These are phyloP conservation scores for Carallia pectinifolia DNA, from an alignment of 345 rosid species.

Conservation along the genomic window DNA sequence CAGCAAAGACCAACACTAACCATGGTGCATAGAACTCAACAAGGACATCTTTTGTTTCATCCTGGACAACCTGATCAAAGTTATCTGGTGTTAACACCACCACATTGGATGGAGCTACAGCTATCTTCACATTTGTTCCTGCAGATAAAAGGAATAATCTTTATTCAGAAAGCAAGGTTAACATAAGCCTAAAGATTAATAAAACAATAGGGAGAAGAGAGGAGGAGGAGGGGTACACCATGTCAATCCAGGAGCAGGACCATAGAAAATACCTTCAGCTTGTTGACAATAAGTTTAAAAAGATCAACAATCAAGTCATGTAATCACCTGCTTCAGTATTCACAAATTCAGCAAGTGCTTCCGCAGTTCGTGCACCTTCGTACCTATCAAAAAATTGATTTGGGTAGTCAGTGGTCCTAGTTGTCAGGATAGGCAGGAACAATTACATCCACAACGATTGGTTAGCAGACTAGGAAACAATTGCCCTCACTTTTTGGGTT, in stretches of 20 bases:
- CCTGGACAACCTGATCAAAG: slow-evolving; percentile 77
- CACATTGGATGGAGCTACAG: slow-evolving; percentile 69
- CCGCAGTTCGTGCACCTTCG: slow-evolving; percentile 82
- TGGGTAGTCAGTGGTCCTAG: too few species aligned
- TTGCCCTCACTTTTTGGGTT: slow-evolving; percentile 74
- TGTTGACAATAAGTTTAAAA: too few species aligned
- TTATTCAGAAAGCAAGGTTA: too few species aligned
- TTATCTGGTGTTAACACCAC: slow-evolving; percentile 70
- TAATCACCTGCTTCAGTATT: slow-evolving; percentile 83
- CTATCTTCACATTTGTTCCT: slow-evolving; percentile 95
- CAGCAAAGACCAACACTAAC: slow-evolving; percentile 32
- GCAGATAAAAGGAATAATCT: slow-evolving; percentile 14
- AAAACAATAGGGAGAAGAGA: too few species aligned
- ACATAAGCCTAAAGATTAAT: too few species aligned
- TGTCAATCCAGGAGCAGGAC: too few species aligned
- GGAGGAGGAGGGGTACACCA: too few species aligned
- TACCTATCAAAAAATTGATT: slow-evolving; percentile 41
- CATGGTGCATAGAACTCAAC: slow-evolving; percentile 99
- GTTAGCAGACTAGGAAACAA: not conserved
- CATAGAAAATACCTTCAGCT: too few species aligned
- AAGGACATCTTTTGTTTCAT: slow-evolving; percentile 80
- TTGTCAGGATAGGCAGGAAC: too few species aligned
- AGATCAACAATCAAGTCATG: too few species aligned
- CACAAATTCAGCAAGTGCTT: slow-evolving; percentile 79
- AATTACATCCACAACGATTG: too few species aligned